Evolutionary conservation across 345 rosid genomes (phyloP).

Genomic region (Viola odorata): DNA sequence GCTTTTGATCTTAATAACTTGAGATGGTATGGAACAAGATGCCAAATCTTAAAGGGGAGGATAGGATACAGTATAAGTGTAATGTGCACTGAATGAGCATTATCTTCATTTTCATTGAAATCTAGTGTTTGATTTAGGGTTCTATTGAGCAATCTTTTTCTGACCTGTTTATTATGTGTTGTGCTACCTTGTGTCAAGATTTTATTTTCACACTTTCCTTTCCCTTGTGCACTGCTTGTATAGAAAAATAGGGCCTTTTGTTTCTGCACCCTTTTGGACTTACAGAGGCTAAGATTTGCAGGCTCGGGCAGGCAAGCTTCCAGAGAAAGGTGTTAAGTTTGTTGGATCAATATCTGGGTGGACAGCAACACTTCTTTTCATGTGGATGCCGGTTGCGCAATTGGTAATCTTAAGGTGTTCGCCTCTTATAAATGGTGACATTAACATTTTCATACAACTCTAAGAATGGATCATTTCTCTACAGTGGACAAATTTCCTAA

Average conservation of each 20-base stretch:
- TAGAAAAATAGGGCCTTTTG: constrained; percentile 4
- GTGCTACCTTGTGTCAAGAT: background rate
- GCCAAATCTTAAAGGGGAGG: background rate
- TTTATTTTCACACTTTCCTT: constrained; percentile 1
- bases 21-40: background rate
- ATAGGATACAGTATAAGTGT: background rate
- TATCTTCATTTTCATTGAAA: background rate
- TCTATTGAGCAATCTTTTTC: no score
- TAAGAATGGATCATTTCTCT: constrained; percentile 18
- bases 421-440: background rate
- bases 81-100: no score
- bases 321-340: constrained; percentile 59
- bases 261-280: constrained; percentile 18
- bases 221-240: background rate
- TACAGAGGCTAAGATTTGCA: constrained; percentile 40
- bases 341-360: constrained; percentile 76
- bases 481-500: constrained; percentile 89
- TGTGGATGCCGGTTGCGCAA: constrained; percentile 96
- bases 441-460: constrained; percentile 6
- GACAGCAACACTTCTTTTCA: constrained; percentile 94
- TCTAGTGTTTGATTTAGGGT: no score
- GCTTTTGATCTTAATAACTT: constrained; percentile 4
- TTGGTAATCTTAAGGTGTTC: constrained; percentile 43
- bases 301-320: constrained; percentile 70
- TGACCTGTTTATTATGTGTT: no score